Evolutionary conservation across 2,329 filamentous ascomycete genomes (phyloP).

Genomic region (Colletotrichum abscissum): DNA sequence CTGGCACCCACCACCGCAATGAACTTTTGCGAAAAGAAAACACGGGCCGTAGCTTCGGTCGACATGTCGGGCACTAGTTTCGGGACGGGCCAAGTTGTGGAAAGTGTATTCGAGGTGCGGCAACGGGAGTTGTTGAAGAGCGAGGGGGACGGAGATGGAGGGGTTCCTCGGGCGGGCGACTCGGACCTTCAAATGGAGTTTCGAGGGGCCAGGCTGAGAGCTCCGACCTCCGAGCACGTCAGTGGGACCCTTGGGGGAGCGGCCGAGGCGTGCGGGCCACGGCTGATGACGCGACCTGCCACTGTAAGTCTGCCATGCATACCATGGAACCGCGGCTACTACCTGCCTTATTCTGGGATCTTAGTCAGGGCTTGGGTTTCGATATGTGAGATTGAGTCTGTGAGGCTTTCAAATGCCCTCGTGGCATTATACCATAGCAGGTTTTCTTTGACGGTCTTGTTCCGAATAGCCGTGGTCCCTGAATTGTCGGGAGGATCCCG

Average conservation of each 20-base stretch:
- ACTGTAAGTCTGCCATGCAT: not conserved
- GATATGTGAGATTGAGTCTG: not conserved
- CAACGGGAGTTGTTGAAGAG: not conserved
- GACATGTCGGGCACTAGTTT: constrained; percentile 55
- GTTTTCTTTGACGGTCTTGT: not conserved
- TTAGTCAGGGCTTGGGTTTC: not conserved
- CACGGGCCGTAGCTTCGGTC: constrained; percentile 77
- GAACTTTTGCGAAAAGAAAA: constrained; percentile 82
- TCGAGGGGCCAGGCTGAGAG: not conserved
- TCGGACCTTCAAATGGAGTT: constrained; percentile 27
- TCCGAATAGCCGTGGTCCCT: not conserved
- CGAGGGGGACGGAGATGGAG: constrained; percentile 30
- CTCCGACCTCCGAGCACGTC: constrained; percentile 30
- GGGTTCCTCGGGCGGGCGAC: constrained; percentile 6
- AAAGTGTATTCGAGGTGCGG: not conserved
- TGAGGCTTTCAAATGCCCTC: not conserved
- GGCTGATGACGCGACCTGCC: constrained; percentile 3
- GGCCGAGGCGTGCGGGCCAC: constrained; percentile 5
- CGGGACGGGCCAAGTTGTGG: not conserved
- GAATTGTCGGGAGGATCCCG: not conserved
- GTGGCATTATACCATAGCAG: not conserved
- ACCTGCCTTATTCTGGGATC: not conserved
- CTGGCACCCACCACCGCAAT: constrained; percentile 94
- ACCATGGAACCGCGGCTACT: not conserved
- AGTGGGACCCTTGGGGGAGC: not conserved